Evolutionary conservation across 2,329 filamentous ascomycete genomes (phyloP), one percentile per base, ranked within the genome.

Genomic region (Fusarium hainanense): DNA sequence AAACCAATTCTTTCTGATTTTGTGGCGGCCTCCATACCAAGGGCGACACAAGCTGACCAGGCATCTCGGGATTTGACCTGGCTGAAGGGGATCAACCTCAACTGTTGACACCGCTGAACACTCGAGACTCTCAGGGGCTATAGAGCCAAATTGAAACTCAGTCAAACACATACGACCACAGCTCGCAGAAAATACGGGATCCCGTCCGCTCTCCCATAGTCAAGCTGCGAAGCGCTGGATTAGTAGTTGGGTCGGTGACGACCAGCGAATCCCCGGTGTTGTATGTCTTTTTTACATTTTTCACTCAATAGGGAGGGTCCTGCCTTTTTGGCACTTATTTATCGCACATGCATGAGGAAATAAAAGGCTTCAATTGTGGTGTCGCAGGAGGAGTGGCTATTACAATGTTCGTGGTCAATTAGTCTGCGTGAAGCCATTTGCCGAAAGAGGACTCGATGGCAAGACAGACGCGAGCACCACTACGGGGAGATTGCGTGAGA

Each of bases 181-280:
- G 56, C 43, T 62, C 41, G 44, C 28, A 41, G 58, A 61, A 42
- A 61, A 61, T 43, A 44, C 58, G 55, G 58, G 58, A 61, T 61
- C 58, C 58, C 55, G 58, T 61, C 37, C 28, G 55, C 58, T 61
- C 44, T 61, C 55, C 58, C 44, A 61, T 61, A 60, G 55, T 44
- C 20, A 60, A 60, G 58, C 58, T 40, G 32, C 54, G 58, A 61
- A 60, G 34, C 43, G 58, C 43, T 58, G 44, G 55, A 60, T 61
- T 60, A 61, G 55, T 60, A 61, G 55, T 60, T 61, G 44, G 58
- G 55, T 61, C 55, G 58, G 55, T 61, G 55, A 61, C 44, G 44
- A 60, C 58, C 44, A 61, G 58, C 58, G 58, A 61, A 61, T 61
- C 37, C 58, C 56, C 58, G 58, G 55, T 61, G 58, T 61, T 61